Conservation (phyloP, 441 rosid genomes). For the Arabidopsis lyrata region DNA sequence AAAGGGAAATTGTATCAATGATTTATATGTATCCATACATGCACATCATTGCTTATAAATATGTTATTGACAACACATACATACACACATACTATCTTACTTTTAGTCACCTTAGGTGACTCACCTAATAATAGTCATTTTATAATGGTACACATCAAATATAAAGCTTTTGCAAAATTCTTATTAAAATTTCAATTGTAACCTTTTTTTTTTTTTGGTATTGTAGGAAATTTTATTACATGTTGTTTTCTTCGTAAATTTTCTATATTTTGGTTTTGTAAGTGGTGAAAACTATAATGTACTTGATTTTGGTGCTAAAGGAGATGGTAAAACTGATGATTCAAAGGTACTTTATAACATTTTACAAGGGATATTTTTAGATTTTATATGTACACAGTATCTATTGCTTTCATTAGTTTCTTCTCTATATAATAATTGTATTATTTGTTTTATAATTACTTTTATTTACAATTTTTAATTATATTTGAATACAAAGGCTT, state of each 20-base stretch:
- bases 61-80: not conserved
- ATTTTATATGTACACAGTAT: not conserved
- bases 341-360: not conserved
- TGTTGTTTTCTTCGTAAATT: not conserved
- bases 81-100: not conserved
- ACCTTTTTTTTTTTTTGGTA: not conserved
- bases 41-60: not conserved
- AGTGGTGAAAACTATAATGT: not conserved
- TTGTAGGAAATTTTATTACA: constrained; percentile 13
- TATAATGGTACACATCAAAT: constrained; percentile 2
- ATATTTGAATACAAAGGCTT: not conserved
- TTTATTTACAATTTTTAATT: not conserved
- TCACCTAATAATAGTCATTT: not conserved
- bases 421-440: not conserved
- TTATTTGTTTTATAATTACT: too few relatives aligned
- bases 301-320: constrained; percentile 9
- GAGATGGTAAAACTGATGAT: constrained; percentile 16
- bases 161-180: not conserved
- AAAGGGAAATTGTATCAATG: not conserved
- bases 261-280: not conserved
- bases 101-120: too few relatives aligned
- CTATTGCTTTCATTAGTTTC: not conserved
- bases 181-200: not conserved
- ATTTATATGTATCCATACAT: not conserved
- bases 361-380: not conserved